Evolutionary conservation across 2,329 filamentous ascomycete genomes (phyloP).

Genomic region (Trichoderma simmonsii): DNA sequence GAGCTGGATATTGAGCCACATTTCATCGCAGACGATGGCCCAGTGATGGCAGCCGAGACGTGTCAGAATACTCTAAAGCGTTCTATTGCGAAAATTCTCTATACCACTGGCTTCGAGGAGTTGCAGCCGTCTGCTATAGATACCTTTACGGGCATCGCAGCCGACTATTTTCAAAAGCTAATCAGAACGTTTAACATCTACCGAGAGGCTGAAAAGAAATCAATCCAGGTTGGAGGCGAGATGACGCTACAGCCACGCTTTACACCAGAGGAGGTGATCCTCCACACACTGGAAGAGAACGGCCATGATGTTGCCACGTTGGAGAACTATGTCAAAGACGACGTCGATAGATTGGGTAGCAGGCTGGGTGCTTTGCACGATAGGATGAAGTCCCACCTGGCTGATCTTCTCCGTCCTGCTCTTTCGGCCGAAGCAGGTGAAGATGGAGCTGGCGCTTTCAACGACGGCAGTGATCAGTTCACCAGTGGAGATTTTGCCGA

Average conservation of each 20-base stretch:
- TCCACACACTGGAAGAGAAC: slow-evolving; percentile 82
- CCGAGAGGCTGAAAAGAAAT: slow-evolving; percentile 75
- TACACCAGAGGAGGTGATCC: slow-evolving; percentile 77
- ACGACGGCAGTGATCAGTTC: slow-evolving; percentile 96
- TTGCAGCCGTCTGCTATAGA: slow-evolving; percentile 93
- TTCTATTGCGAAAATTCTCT: slow-evolving; percentile 91
- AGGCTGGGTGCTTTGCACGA: slow-evolving; percentile 87
- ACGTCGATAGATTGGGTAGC: slow-evolving; percentile 78
- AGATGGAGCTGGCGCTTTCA: slow-evolving; percentile 88
- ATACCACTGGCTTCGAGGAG: slow-evolving; percentile 94
- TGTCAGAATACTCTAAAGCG: slow-evolving; percentile 83
- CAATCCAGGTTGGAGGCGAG: slow-evolving; percentile 35
- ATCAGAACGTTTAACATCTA: slow-evolving; percentile 77
- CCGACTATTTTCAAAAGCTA: slow-evolving; percentile 85
- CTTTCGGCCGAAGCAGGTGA: slow-evolving; percentile 69
- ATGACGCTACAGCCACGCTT: slow-evolving; percentile 60
- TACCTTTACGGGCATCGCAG: slow-evolving; percentile 81
- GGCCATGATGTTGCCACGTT: slow-evolving; percentile 78
- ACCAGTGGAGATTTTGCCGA: slow-evolving; percentile 96
- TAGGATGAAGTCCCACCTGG: slow-evolving; percentile 86
- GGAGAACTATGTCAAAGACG: slow-evolving; percentile 86
- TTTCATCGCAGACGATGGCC: slow-evolving; percentile 83
- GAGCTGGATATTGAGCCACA: slow-evolving; percentile 86
- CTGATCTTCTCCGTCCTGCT: slow-evolving; percentile 89
- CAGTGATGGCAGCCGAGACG: slow-evolving; percentile 79